Evolutionary conservation across 495 filamentous ascomycete species (phyloP).

Genomic region (Penicillium robsamsonii): DNA sequence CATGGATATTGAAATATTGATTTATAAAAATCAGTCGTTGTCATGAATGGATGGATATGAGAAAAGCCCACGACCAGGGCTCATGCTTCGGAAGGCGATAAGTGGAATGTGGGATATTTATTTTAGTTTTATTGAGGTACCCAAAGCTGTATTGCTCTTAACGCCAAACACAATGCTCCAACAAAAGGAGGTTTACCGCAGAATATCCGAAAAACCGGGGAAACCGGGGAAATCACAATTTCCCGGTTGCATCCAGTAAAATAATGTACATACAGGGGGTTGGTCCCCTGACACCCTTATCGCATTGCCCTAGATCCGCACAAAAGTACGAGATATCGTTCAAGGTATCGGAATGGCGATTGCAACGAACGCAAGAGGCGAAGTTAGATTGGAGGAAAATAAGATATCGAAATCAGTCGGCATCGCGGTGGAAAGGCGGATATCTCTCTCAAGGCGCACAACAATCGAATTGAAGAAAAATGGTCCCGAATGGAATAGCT

Average conservation of each 20-base stretch:
- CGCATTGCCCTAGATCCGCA: not conserved
- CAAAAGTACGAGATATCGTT: not conserved
- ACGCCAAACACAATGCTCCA: constrained; percentile 34
- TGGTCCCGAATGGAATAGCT: not conserved
- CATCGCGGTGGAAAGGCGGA: not conserved
- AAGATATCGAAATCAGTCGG: constrained; percentile 1
- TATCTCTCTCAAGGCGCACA: not conserved
- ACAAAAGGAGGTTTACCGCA: constrained; percentile 18
- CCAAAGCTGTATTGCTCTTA: constrained; percentile 28
- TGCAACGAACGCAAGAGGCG: not conserved
- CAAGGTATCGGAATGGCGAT: not conserved
- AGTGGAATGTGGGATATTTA: constrained; percentile 18
- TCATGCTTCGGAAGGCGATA: not conserved
- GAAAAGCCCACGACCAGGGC: not conserved
- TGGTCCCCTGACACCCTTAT: not conserved
- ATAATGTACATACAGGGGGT: constrained; percentile 29
- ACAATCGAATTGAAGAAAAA: not conserved
- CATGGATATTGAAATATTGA: not conserved
- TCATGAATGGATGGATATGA: constrained; percentile 1
- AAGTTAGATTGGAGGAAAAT: not conserved
- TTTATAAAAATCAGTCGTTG: not conserved
- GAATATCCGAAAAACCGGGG: constrained; percentile 14
- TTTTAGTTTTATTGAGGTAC: constrained; percentile 29
- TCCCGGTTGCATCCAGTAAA: constrained; percentile 16
- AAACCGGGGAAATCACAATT: constrained; percentile 2